Percentiles rank a stretch among this genome's conserved stretches.
Evolutionary conservation across 2,329 filamentous ascomycete species (phyloP).

Genomic region (Ophiostoma novo-ulmi): DNA sequence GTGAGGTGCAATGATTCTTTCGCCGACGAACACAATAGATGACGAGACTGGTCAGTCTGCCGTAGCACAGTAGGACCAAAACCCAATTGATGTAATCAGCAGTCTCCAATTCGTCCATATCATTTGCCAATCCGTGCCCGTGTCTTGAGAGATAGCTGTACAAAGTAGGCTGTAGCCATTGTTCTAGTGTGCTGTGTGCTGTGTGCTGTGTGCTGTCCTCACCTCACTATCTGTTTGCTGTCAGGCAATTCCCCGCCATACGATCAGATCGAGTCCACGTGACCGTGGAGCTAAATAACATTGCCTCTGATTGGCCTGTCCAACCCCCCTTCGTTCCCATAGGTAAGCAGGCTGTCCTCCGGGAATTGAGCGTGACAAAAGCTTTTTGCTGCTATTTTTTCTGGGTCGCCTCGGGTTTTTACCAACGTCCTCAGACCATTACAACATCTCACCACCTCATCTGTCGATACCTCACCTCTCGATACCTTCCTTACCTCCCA

Average conservation of each 20-base stretch:
- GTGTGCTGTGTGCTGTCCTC: not conserved
- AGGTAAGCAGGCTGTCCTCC: not conserved
- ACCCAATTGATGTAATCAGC: conserved; percentile 8
- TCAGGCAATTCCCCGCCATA: not conserved
- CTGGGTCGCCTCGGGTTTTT: conserved; percentile 12
- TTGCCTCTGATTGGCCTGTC: conserved; percentile 23
- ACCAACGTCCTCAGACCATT: not conserved
- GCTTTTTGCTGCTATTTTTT: conserved; percentile 17
- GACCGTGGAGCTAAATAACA: conserved; percentile 27
- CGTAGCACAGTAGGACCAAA: not conserved
- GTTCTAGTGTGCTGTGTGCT: no score
- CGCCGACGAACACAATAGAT: not conserved
- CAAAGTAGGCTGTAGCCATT: no score
- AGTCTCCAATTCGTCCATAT: conserved; percentile 20
- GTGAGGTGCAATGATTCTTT: not conserved
- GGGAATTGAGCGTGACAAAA: conserved; percentile 24
- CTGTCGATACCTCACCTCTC: not conserved
- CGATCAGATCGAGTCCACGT: not conserved
- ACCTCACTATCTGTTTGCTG: not conserved
- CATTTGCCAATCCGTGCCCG: conserved; percentile 19
- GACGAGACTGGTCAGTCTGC: not conserved
- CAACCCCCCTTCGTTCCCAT: not conserved
- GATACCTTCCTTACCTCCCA: not conserved
- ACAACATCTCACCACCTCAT: not conserved
- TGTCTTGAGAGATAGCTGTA: no score